Base-by-base conservation (phyloP, 2,329 filamentous ascomycete genomes). In the Colletotrichum endophyticum region DNA sequence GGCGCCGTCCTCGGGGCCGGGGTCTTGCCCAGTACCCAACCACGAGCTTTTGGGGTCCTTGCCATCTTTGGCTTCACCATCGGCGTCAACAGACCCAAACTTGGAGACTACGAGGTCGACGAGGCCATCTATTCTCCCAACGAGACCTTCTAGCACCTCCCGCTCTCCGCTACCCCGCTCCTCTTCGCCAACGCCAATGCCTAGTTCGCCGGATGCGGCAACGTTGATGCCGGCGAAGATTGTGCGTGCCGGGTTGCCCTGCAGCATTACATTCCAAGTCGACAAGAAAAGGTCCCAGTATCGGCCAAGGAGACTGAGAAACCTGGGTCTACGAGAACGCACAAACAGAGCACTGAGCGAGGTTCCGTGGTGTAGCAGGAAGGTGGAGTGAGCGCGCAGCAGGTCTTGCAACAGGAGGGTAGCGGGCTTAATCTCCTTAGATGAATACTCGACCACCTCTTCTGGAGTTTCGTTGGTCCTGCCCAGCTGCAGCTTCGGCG, bases 131-230 rank as follows among this genome's bases (percentile, higher is more conserved):
- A 95, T 95, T 72, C 95, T 90, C 12, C 89, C 90, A 2, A 95
- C 92, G 77, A 98, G 92, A n/a, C 95, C 95, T 84, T 99, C 96
- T 2, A 99, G 88, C 1, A 99, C 96, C 80, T 98, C 96, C 80
- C 96, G 90, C 86, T 99, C 96, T 36, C 96, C 96, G 82, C 96
- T 98, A 6, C 96, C 96, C 83, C 96, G 94, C 72, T 98, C 95
- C 86, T 99, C 97, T 83, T 99, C 97, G 22, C 97, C 97, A 2
- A 99, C 97, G 0, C 97, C 97, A 62, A 98, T 92, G 19, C 97
- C 97, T 30, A 99, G 91, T 85, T 99, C 96, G 22, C 97, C 96
- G 39, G 95, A 96, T 8, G 94, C 95, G 15, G 96, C 95, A 36
- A 99, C 89, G 84, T 98, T 98, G 82, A 98, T 92, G 8, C 95